Percentiles rank a stretch among this genome's conserved stretches.
phyloP scores from a whole-genome alignment of 208 protist genomes.

The Trypanosomatidae sp. region DNA sequence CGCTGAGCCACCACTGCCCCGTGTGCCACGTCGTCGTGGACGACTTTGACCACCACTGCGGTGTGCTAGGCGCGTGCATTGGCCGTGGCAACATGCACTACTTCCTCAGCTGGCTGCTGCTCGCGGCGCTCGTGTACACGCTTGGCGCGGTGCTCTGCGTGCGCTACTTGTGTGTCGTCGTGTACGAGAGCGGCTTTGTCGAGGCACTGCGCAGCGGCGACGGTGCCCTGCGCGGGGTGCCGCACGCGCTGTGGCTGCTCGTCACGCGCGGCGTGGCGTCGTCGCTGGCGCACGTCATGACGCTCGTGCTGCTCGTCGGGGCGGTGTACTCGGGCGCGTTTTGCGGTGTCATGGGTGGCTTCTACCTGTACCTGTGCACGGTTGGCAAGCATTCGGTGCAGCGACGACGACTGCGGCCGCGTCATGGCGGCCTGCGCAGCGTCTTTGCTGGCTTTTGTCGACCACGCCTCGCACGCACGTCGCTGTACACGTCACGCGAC shows the following conservation, averaged over 20 bases:
- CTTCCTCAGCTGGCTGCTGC: constrained; percentile 46
- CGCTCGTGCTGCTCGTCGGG: not conserved
- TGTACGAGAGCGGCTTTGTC: not conserved
- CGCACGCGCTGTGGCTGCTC: no score
- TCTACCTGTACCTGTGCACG: constrained; percentile 7
- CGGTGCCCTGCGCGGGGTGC: no score
- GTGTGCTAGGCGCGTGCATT: constrained; percentile 49
- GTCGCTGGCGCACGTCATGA: not conserved
- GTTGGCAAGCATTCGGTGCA: not conserved
- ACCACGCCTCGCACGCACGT: no score
- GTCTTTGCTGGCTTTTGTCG: no score
- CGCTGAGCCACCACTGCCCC: constrained; percentile 18
- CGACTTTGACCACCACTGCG: constrained; percentile 81
- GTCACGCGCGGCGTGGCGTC: not conserved
- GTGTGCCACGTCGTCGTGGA: constrained; percentile 29
- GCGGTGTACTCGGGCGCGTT: constrained; percentile 4
- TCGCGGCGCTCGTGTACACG: constrained; percentile 5
- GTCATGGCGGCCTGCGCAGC: no score
- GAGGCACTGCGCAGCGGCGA: no score
- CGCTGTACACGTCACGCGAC: no score
- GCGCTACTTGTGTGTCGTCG: not conserved
- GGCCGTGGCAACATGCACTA: constrained; percentile 56
- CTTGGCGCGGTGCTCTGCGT: not conserved
- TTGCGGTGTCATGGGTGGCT: constrained; percentile 6
- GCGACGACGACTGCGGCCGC: not conserved